A percentile compares a stretch with the other conserved stretches of the same genome.
Conservation (phyloP, 495 filamentous ascomycete genomes). For the Parathielavia hyrcaniae region DNA sequence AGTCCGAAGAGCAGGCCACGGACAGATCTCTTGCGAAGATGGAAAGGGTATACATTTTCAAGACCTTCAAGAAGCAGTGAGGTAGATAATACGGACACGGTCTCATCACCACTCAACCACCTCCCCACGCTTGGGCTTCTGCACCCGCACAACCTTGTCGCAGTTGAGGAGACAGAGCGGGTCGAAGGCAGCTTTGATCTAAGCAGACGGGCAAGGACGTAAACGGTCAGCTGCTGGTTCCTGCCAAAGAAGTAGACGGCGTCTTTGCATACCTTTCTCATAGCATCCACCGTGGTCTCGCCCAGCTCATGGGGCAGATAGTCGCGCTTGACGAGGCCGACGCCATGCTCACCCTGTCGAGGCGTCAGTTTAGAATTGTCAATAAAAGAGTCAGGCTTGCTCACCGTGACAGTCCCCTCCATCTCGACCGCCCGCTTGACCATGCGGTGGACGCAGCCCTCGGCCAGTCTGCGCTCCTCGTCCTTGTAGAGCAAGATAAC, state of each 20-base stretch:
- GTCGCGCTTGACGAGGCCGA: constrained; percentile 76
- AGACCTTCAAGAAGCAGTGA: not conserved
- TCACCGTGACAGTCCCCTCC: constrained; percentile 70
- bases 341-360: constrained; percentile 64
- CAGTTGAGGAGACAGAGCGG: constrained; percentile 72
- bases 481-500: constrained; percentile 69
- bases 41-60: constrained; percentile 1
- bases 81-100: not conserved
- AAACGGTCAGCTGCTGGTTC: not conserved
- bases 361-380: not conserved
- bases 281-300: constrained; percentile 64
- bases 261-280: constrained; percentile 61
- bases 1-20: too few relatives aligned
- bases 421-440: constrained; percentile 76
- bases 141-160: constrained; percentile 68
- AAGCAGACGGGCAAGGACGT: not conserved
- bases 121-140: constrained; percentile 49
- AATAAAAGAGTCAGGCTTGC: constrained; percentile 5
- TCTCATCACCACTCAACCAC: constrained; percentile 45
- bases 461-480: constrained; percentile 54
- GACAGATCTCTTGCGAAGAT: too few relatives aligned
- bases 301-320: constrained; percentile 72
- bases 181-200: constrained; percentile 67
- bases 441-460: constrained; percentile 73
- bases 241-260: not conserved